Evolutionary conservation across 192 early-diverging fungal genomes (phyloP), one percentile per base, ranked within the genome.

Genomic region (Coemansia sp.): DNA sequence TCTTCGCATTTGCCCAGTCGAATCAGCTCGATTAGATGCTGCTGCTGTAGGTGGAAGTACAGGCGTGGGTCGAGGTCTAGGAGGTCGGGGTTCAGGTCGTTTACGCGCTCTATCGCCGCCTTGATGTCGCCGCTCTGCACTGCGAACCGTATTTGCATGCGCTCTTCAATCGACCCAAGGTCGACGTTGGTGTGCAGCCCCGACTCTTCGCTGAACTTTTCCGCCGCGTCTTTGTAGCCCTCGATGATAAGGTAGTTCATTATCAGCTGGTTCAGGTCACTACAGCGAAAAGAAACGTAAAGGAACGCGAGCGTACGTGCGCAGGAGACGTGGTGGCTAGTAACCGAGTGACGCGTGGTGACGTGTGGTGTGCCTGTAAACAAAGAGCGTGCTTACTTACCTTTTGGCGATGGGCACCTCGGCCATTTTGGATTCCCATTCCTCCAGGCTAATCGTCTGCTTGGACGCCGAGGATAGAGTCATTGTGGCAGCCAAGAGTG

Each of bases 181-280:
- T 99, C 92, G 5, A 94, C 84, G 11, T 64, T 79, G 5, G 90
- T 87, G 26, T 80, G 67, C 3, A 98, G 67, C 0, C 91, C 90
- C 40, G 89, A 83, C 54, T 99, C 97, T 29, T 81, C 64, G 58
- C 86, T 87, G 58, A 99, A 97, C 71, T 94, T 91, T 71, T 98
- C 91, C 0, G 94, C 97, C 0, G 97, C 97, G 62, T 97, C 94
- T 71, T 95, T 98, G 81, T 94, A 98, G 7, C 97, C 97, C 69
- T 99, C 97, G 38, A 99, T 94, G 10, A 97, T 86, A 18, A 99
- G 74, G 50, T 99, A 99, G 80, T 99, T 96, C 95, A 99, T 98
- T 28, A 99, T 84, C 19, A 99, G 83, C 65, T 92, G 92, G 83
- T 98, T 97, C 36, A 99, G 78, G 72, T 97, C 94, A 19, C 90